Evolutionary conservation across 1,284 basidiomycete genomes (phyloP).

Genomic region (Tremellales sp.): DNA sequence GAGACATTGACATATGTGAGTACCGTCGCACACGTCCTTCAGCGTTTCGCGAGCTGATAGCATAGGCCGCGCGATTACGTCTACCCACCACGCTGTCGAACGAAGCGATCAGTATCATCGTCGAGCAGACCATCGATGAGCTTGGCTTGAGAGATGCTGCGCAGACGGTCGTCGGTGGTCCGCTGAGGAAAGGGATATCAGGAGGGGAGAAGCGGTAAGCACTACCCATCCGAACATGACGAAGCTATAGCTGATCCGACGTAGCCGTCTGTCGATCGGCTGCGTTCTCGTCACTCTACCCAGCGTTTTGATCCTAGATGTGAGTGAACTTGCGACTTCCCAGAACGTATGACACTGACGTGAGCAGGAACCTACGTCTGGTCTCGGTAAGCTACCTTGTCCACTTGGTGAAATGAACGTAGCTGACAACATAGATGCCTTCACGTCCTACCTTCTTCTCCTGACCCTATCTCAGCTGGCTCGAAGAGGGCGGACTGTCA

Average conservation of each 20-base stretch:
- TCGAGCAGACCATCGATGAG: conserved; percentile 55
- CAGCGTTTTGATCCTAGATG: conserved; percentile 75
- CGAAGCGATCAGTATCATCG: conserved; percentile 46
- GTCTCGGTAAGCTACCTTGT: conserved; percentile 23
- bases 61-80: conserved; percentile 51
- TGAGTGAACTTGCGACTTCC: conserved; percentile 35
- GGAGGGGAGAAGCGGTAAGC: conserved; percentile 72
- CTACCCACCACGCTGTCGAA: conserved; percentile 49
- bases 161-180: conserved; percentile 53
- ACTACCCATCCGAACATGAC: background rate
- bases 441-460: conserved; percentile 54
- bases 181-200: conserved; percentile 61
- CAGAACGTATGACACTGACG: background rate
- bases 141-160: conserved; percentile 55
- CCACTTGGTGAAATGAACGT: background rate
- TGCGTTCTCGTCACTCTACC: conserved; percentile 74
- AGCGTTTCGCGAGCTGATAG: background rate
- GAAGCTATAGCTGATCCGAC: background rate
- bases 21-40: background rate
- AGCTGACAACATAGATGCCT: conserved; percentile 47
- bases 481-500: conserved; percentile 51
- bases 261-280: conserved; percentile 72
- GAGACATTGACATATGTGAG: conserved; percentile 52
- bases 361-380: conserved; percentile 38
- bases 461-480: conserved; percentile 53